phyloP scores from a whole-genome alignment of 2,329 filamentous ascomycete genomes.

The Cordyceps cateniannulata region DNA sequence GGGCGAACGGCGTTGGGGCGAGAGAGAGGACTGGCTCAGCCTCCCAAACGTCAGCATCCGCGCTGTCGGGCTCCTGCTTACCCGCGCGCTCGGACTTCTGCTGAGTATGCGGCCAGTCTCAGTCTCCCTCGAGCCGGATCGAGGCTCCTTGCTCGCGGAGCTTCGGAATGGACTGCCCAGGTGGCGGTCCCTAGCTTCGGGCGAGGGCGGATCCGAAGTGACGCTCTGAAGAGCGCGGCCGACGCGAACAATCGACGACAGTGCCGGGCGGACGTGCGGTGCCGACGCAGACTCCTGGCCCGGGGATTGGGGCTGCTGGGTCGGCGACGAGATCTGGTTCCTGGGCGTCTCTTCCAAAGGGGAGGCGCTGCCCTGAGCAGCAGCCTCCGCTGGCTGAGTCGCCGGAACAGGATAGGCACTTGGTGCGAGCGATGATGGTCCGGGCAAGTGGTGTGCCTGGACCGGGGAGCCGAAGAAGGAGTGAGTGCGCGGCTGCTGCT shows the following conservation, averaged over 20 bases:
- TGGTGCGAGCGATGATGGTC: background rate
- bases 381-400: background rate
- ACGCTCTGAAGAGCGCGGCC: slow-evolving; percentile 51
- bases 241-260: slow-evolving; percentile 54
- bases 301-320: slow-evolving; percentile 27
- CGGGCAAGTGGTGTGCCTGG: background rate
- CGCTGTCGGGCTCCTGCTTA: slow-evolving; percentile 5
- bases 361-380: slow-evolving; percentile 5
- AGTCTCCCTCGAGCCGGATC: slow-evolving; percentile 22
- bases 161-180: slow-evolving; percentile 51
- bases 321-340: slow-evolving; percentile 32
- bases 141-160: slow-evolving; percentile 30
- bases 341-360: slow-evolving; percentile 28
- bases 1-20: slow-evolving; percentile 2
- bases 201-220: slow-evolving; percentile 52
- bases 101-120: slow-evolving; percentile 21
- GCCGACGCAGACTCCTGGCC: slow-evolving; percentile 23
- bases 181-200: slow-evolving; percentile 42
- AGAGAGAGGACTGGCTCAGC: slow-evolving; percentile 10
- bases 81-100: slow-evolving; percentile 24
- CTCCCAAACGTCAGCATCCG: slow-evolving; percentile 2
- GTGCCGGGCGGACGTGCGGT: slow-evolving; percentile 33
- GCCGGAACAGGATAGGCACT: background rate
- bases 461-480: background rate
- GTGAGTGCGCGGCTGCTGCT: background rate